These are phyloP conservation scores for Xerocomus spinulosus DNA, from an alignment of 768 basidiomycete species.

Conservation along the genomic window DNA sequence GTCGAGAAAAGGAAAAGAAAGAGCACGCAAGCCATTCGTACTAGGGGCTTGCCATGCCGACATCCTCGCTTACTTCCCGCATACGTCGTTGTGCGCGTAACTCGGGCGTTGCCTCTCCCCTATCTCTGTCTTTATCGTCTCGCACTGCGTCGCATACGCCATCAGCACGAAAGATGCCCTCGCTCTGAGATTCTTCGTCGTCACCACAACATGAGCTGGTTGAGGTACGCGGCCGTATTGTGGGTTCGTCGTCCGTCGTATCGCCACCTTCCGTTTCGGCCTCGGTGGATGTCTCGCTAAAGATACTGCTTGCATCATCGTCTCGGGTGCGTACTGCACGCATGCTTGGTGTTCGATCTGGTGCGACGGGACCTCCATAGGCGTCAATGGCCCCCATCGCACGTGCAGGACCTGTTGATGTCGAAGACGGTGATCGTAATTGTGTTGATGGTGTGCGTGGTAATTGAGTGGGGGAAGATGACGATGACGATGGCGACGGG, in stretches of 20 bases:
- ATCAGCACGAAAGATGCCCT: slow-evolving; percentile 26
- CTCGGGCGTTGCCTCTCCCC: slow-evolving; percentile 32
- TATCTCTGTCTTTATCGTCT: slow-evolving; percentile 25
- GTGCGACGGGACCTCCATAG: slow-evolving; percentile 40
- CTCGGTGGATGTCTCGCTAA: slow-evolving; percentile 41
- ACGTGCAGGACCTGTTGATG: slow-evolving; percentile 36
- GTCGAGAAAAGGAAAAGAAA: neutral
- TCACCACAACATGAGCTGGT: slow-evolving; percentile 37
- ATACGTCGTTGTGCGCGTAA: slow-evolving; percentile 27
- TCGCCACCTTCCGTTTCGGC: slow-evolving; percentile 52
- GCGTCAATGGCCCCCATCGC: slow-evolving; percentile 56
- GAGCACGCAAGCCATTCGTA: neutral
- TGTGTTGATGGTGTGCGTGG: slow-evolving; percentile 17
- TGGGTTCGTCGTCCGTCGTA: slow-evolving; percentile 78
- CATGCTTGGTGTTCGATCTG: slow-evolving; percentile 28
- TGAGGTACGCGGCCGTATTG: slow-evolving; percentile 55
- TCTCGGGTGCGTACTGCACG: slow-evolving; percentile 24
- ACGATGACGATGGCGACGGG: slow-evolving; percentile 20
- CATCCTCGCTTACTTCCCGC: slow-evolving; percentile 29
- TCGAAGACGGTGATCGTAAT: slow-evolving; percentile 14
- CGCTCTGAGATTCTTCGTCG: slow-evolving; percentile 31
- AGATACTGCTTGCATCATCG: slow-evolving; percentile 31
- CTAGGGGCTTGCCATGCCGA: slow-evolving; percentile 31
- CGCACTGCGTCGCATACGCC: slow-evolving; percentile 10
- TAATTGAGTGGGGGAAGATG: slow-evolving; percentile 23